These are phyloP conservation scores for Cryptococcus sp. DNA, from an alignment of 1,284 basidiomycete species.

Conservation along the genomic window DNA sequence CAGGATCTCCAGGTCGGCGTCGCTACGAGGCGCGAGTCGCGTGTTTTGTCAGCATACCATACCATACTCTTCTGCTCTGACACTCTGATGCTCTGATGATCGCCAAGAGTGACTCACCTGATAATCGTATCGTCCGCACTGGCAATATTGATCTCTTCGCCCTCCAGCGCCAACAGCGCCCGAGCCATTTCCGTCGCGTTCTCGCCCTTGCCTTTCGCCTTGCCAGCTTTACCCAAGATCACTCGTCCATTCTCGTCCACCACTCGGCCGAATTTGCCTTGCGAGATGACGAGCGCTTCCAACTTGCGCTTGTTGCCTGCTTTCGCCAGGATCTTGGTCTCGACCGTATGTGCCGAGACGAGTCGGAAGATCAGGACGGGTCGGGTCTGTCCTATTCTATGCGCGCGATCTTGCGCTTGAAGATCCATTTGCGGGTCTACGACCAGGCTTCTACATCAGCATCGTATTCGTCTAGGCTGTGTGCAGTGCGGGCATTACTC, in stretches of 20 bases:
- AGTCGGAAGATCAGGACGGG: conserved; percentile 87
- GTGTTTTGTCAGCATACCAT: conserved; percentile 4
- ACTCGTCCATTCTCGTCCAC: conserved; percentile 59
- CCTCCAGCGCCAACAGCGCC: conserved; percentile 76
- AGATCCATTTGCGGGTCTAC: conserved; percentile 93
- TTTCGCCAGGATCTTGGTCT: conserved; percentile 85
- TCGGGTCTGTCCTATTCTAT: conserved; percentile 90
- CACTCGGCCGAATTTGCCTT: conserved; percentile 74
- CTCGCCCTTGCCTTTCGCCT: conserved; percentile 57
- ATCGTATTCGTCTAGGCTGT: not conserved
- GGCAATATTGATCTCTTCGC: conserved; percentile 86
- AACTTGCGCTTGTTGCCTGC: conserved; percentile 85
- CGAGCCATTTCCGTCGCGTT: conserved; percentile 78
- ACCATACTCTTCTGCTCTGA: not conserved
- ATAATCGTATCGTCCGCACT: conserved; percentile 74
- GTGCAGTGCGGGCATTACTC: conserved; percentile 34
- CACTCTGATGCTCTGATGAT: not conserved
- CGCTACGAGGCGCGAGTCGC: conserved; percentile 53
- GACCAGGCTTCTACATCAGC: not conserved
- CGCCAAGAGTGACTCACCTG: conserved; percentile 44
- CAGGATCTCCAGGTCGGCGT: conserved; percentile 74
- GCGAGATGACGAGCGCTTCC: conserved; percentile 90
- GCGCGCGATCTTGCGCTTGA: conserved; percentile 93
- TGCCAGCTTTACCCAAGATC: conserved; percentile 55
- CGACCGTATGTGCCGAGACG: conserved; percentile 76